Conservation (phyloP, 139 green algal genomes). For the Tetraselmis chui region DNA sequence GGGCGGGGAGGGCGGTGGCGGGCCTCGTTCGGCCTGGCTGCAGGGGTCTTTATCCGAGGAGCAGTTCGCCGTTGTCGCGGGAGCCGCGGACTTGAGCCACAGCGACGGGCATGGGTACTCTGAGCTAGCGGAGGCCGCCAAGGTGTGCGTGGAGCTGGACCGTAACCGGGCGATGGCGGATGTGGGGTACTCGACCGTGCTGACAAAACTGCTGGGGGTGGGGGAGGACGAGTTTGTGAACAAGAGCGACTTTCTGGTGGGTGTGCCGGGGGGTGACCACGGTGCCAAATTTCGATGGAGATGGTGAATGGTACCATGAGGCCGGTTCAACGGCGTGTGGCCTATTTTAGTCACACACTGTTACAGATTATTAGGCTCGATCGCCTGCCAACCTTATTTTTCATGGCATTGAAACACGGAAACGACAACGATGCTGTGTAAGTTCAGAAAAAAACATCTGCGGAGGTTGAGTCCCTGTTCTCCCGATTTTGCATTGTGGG, state of each 20-base stretch:
- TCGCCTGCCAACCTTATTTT: no score
- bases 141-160: background rate
- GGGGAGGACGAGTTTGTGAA: background rate
- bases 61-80: slow-evolving; percentile 40
- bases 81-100: slow-evolving; percentile 20
- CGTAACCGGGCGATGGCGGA: background rate
- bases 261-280: background rate
- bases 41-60: slow-evolving; percentile 13
- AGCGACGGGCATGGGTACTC: slow-evolving; percentile 2
- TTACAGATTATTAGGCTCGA: no score
- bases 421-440: no score
- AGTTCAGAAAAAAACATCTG: no score
- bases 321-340: no score
- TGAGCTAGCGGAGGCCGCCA: background rate
- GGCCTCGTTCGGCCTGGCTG: slow-evolving; percentile 37
- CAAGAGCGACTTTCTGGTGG: background rate
- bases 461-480: no score
- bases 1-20: background rate
- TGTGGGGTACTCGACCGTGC: background rate
- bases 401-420: no score
- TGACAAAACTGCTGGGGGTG: background rate
- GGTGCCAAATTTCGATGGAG: background rate
- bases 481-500: no score
- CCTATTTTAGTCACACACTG: no score
- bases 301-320: no score